Evolutionary conservation across 2,329 filamentous ascomycete genomes (phyloP).

Genomic region (Ascosphaera aggregata): DNA sequence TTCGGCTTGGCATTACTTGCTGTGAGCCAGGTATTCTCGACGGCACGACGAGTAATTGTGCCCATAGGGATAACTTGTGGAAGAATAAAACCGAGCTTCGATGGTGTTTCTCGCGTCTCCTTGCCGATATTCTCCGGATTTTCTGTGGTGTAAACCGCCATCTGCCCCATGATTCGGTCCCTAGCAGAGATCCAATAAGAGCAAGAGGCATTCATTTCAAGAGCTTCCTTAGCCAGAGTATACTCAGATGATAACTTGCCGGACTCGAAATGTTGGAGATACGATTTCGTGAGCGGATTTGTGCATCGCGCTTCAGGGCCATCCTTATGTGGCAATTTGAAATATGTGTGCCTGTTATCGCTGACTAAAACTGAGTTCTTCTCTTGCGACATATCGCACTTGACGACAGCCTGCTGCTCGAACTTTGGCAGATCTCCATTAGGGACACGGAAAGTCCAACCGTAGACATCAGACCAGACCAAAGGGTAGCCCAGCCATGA

Average conservation of each 20-base stretch:
- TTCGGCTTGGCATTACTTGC: constrained; percentile 95
- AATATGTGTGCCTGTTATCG: constrained; percentile 46
- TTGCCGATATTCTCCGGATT: constrained; percentile 30
- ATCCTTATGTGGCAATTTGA: constrained; percentile 92
- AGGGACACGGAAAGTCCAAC: constrained; percentile 75
- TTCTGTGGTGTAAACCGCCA: constrained; percentile 48
- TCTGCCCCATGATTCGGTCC: constrained; percentile 80
- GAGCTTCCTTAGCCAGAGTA: constrained; percentile 70
- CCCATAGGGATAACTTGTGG: constrained; percentile 97
- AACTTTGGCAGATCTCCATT: constrained; percentile 39
- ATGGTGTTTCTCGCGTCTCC: constrained; percentile 6
- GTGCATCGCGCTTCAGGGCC: constrained; percentile 64
- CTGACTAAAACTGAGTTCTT: constrained; percentile 39
- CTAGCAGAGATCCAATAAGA: constrained; percentile 98
- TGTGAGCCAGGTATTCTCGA: constrained; percentile 96
- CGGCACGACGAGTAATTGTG: constrained; percentile 77
- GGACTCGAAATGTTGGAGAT: constrained; percentile 74
- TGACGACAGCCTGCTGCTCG: constrained; percentile 43
- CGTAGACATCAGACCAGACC: constrained; percentile 79
- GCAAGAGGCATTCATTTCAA: constrained; percentile 97
- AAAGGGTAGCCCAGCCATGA: constrained; percentile 78
- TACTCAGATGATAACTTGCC: constrained; percentile 74
- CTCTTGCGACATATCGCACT: constrained; percentile 58
- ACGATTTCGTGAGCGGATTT: constrained; percentile 78
- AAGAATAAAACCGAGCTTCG: constrained; percentile 56